Conservation (phyloP, 2,329 filamentous ascomycete species). For the Cladosporium oxysporum region DNA sequence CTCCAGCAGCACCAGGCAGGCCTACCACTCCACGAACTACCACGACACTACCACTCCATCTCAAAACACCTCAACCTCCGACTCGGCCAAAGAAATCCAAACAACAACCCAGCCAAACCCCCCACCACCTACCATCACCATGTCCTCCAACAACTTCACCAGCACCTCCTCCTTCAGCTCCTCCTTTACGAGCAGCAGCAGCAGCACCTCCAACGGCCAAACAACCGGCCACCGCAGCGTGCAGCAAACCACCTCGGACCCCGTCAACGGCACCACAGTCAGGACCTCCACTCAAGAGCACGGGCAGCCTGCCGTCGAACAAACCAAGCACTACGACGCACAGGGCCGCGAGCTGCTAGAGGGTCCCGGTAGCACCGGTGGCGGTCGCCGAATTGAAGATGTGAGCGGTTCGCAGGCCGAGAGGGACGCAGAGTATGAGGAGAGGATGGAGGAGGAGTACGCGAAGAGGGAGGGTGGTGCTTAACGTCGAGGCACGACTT, state of each 20-base stretch:
- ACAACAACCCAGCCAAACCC: background rate
- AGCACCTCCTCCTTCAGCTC: conserved; percentile 27
- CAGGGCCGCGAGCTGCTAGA: conserved; percentile 33
- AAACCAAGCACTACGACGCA: conserved; percentile 34
- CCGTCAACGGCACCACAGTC: conserved; percentile 31
- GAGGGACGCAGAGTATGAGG: conserved; percentile 31
- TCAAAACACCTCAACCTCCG: background rate
- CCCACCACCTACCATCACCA: conserved; percentile 5
- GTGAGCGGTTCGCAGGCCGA: conserved; percentile 26
- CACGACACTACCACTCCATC: background rate
- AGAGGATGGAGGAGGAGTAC: conserved; percentile 36
- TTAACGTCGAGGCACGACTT: conserved; percentile 12
- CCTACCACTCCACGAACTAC: background rate
- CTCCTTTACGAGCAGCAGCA: conserved; percentile 24
- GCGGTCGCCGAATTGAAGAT: conserved; percentile 31
- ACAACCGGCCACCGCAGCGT: conserved; percentile 29
- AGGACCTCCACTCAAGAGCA: conserved; percentile 33
- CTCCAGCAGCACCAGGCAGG: background rate
- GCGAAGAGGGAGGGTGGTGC: conserved; percentile 38
- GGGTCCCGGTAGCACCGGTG: conserved; percentile 14
- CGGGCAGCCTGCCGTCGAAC: conserved; percentile 32
- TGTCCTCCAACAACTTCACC: conserved; percentile 26
- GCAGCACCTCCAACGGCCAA: conserved; percentile 24
- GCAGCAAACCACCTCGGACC: conserved; percentile 31
- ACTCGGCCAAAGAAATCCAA: background rate